Conservation (phyloP, 2,329 filamentous ascomycete species). For the Diplodia sapinea region DNA sequence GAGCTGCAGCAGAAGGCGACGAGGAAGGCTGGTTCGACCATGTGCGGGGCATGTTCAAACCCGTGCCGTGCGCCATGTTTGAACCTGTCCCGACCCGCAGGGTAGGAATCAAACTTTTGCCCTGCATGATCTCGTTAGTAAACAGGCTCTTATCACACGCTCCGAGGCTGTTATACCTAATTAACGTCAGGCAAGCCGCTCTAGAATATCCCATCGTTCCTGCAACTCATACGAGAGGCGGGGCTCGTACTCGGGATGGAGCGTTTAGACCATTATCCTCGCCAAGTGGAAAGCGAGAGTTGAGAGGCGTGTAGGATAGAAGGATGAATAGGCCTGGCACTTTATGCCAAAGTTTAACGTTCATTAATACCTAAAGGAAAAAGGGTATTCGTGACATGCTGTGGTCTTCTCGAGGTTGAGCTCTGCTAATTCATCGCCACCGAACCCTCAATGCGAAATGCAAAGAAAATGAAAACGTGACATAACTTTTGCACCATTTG, state of each 20-base stretch:
- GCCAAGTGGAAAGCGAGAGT: not conserved
- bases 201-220: not conserved
- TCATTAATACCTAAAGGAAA: not conserved
- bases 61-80: not conserved
- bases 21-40: not conserved
- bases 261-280: not conserved
- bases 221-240: not conserved
- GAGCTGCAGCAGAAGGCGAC: not conserved
- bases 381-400: conserved; percentile 3
- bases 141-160: not conserved
- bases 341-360: not conserved
- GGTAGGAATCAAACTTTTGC: not conserved
- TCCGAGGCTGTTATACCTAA: not conserved
- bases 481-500: conserved; percentile 17
- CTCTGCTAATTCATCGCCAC: conserved; percentile 10
- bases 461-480: not conserved
- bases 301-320: not conserved
- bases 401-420: not conserved
- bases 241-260: not conserved
- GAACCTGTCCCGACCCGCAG: too few species aligned
- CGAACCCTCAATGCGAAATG: conserved; percentile 9
- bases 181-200: not conserved
- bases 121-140: not conserved
- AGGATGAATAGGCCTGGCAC: not conserved
- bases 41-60: not conserved